Percentiles rank a stretch among this genome's conserved stretches.
Conservation (phyloP, 148 eudicot species). For the Nyssa sinensis region DNA sequence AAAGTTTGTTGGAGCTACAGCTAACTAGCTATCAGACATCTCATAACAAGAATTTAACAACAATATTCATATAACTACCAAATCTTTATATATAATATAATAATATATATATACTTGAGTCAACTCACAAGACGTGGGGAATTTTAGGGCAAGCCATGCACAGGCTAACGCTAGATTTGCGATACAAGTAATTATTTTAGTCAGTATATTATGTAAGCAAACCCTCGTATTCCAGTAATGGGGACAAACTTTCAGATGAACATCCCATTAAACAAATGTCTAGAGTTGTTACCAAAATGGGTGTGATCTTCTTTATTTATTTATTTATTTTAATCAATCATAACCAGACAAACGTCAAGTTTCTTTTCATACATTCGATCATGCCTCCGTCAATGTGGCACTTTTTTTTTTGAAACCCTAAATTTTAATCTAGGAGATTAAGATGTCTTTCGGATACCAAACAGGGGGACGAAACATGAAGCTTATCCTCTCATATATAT, state of each 20-base stretch:
- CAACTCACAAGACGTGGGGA: slow-evolving; percentile 17
- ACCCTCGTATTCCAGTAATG: background rate
- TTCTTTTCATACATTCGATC: background rate
- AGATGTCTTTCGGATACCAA: background rate
- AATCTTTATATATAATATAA: background rate
- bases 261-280: background rate
- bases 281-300: background rate
- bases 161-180: slow-evolving; percentile 8
- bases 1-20: slow-evolving; percentile 23
- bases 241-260: background rate
- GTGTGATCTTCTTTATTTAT: no score
- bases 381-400: no score
- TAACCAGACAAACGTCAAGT: no score
- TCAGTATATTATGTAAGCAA: slow-evolving; percentile 4
- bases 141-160: slow-evolving; percentile 6
- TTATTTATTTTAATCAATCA: no score
- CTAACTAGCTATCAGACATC: slow-evolving; percentile 5
- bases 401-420: background rate
- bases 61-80: slow-evolving; percentile 16
- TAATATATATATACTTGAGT: background rate
- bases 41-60: slow-evolving; percentile 30
- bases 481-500: background rate
- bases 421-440: background rate
- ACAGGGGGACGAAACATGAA: background rate
- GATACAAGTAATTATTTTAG: slow-evolving; percentile 17